A percentile compares a stretch with the other conserved stretches of the same genome.
These are phyloP conservation scores for Geotrichum citri-aurantii DNA, from an alignment of 1,139 yeast species.

Conservation along the genomic window DNA sequence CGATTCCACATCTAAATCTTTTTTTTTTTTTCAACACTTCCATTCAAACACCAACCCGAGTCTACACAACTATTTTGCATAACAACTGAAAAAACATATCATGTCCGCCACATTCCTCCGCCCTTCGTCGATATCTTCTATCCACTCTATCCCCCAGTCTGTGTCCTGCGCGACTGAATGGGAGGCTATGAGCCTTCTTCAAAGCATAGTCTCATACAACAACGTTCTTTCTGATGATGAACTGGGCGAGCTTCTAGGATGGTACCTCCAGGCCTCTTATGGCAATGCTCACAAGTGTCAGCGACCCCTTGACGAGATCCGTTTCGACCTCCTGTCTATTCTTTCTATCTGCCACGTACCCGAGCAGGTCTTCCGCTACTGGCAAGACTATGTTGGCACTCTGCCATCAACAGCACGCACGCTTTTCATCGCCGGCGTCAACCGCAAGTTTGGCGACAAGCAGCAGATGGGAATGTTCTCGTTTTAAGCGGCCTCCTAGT, in stretches of 20 bases:
- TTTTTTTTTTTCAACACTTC: background rate
- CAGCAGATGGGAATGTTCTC: conserved; percentile 13
- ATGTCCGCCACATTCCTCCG: background rate
- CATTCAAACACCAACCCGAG: background rate
- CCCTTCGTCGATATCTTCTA: background rate
- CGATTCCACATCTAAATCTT: background rate
- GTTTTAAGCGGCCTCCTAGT: background rate
- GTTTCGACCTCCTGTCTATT: conserved; percentile 1
- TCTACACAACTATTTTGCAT: background rate
- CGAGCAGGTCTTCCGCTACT: conserved; percentile 13
- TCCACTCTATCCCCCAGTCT: background rate
- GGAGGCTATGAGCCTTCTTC: conserved; percentile 13
- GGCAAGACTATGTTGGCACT: conserved; percentile 17
- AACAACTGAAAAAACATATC: background rate
- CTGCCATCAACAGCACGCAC: conserved; percentile 9
- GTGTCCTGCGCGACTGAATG: conserved; percentile 1
- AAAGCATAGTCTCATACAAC: conserved; percentile 13
- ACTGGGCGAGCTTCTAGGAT: conserved; percentile 15
- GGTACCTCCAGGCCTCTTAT: conserved; percentile 15
- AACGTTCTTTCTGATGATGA: conserved; percentile 11
- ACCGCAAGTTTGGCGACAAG: conserved; percentile 13
- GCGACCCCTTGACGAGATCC: conserved; percentile 2
- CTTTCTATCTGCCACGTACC: conserved; percentile 9
- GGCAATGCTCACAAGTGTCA: conserved; percentile 16
- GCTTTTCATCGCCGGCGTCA: conserved; percentile 17